Conservation (phyloP, 768 basidiomycete genomes). For the Glaciozyma antarctica region DNA sequence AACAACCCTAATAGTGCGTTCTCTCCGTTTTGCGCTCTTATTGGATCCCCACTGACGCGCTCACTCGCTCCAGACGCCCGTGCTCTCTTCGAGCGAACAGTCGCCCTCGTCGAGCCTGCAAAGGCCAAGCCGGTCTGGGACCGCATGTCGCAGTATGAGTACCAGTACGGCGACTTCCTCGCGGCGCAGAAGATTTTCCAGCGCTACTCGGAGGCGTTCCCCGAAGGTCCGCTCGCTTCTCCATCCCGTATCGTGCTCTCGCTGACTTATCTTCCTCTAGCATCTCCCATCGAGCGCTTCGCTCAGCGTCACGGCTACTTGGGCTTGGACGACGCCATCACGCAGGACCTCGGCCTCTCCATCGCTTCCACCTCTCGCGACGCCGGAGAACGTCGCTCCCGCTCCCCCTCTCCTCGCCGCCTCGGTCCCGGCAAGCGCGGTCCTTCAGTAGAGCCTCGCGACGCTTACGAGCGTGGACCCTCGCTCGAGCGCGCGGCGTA, state of each 20-base stretch:
- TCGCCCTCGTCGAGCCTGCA: conserved; percentile 57
- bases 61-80: conserved; percentile 61
- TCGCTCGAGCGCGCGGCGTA: not conserved
- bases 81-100: conserved; percentile 84
- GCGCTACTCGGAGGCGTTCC: conserved; percentile 77
- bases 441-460: conserved; percentile 17
- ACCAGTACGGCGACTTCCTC: conserved; percentile 84
- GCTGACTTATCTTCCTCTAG: conserved; percentile 43
- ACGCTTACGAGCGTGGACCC: not conserved
- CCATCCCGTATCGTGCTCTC: not conserved
- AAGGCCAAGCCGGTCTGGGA: conserved; percentile 84
- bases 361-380: conserved; percentile 3
- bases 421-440: conserved; percentile 22
- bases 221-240: conserved; percentile 52
- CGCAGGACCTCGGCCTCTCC: conserved; percentile 69
- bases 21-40: not conserved
- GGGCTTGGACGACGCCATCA: conserved; percentile 77
- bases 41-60: conserved; percentile 1
- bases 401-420: conserved; percentile 11
- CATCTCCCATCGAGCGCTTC: conserved; percentile 75
- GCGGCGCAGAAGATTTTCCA: conserved; percentile 80
- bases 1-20: conserved; percentile 87
- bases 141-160: conserved; percentile 90
- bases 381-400: conserved; percentile 5
- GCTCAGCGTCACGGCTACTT: conserved; percentile 46